These are phyloP conservation scores for Phyllosticta ampelicida DNA, from an alignment of 2,329 filamentous ascomycete species.

Conservation along the genomic window DNA sequence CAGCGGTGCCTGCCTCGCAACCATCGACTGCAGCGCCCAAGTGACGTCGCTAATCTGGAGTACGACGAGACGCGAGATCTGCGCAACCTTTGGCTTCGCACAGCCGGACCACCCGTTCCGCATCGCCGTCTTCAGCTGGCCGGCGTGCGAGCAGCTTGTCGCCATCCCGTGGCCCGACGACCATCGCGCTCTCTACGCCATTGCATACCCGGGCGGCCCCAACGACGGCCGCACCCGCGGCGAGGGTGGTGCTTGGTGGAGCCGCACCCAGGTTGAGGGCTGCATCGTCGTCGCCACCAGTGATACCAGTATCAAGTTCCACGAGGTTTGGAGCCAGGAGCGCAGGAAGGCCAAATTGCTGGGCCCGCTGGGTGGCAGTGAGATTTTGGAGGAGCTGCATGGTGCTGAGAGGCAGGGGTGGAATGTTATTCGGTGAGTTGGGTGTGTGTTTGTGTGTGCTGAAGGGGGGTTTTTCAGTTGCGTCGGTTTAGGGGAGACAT, in stretches of 20 bases:
- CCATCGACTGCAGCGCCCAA: constrained; percentile 85
- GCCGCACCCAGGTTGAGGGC: constrained; percentile 55
- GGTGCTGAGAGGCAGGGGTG: constrained; percentile 61
- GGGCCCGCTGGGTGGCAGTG: constrained; percentile 62
- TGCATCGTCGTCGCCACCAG: constrained; percentile 88
- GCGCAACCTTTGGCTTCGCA: constrained; percentile 86
- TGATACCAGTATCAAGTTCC: constrained; percentile 87
- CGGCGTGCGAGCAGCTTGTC: constrained; percentile 74
- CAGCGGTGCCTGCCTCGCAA: constrained; percentile 74
- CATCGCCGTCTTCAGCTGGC: constrained; percentile 92
- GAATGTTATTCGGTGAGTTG: not conserved
- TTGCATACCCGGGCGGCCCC: constrained; percentile 64
- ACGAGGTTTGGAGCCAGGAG: constrained; percentile 80
- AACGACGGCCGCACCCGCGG: constrained; percentile 29
- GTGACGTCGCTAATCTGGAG: constrained; percentile 92
- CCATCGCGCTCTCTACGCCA: constrained; percentile 74
- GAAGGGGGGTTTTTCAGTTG: no score
- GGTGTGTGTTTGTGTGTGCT: not conserved
- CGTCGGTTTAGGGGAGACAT: no score
- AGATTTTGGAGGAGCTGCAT: constrained; percentile 72
- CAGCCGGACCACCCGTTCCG: constrained; percentile 82
- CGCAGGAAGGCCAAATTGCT: constrained; percentile 36
- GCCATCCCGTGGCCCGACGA: constrained; percentile 75
- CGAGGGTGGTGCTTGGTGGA: constrained; percentile 45
- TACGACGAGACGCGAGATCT: constrained; percentile 73